phyloP scores from a whole-genome alignment of 371 early-diverging fungal genomes.

The Catenaria anguillulae region DNA sequence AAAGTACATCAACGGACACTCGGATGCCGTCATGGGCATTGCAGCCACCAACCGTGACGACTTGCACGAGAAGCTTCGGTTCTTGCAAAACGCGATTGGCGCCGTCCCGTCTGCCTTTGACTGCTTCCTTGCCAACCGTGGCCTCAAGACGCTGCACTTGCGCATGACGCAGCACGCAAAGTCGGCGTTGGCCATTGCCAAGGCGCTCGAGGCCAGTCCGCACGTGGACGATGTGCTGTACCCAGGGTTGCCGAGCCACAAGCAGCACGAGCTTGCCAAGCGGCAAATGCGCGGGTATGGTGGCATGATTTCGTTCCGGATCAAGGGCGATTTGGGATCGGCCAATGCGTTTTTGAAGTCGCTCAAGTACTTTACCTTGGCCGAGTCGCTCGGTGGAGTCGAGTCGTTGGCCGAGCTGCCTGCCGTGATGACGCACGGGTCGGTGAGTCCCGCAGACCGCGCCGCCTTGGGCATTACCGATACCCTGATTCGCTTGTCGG shows the following conservation, averaged over 20 bases:
- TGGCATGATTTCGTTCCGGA: slow-evolving; percentile 75
- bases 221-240: slow-evolving; percentile 62
- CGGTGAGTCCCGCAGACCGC: slow-evolving; percentile 58
- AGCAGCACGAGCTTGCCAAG: slow-evolving; percentile 65
- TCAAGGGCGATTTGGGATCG: slow-evolving; percentile 49
- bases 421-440: slow-evolving; percentile 74
- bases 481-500: slow-evolving; percentile 59
- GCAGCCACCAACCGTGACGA: slow-evolving; percentile 63
- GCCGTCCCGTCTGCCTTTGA: slow-evolving; percentile 95
- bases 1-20: slow-evolving; percentile 96
- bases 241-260: slow-evolving; percentile 67
- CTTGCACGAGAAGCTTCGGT: slow-evolving; percentile 56
- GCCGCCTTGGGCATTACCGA: slow-evolving; percentile 64
- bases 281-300: slow-evolving; percentile 63
- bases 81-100: slow-evolving; percentile 90
- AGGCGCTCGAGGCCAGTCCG: slow-evolving; percentile 41
- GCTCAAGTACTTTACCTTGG: slow-evolving; percentile 58
- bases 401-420: slow-evolving; percentile 71
- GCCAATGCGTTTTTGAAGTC: slow-evolving; percentile 52
- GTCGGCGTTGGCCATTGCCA: slow-evolving; percentile 68
- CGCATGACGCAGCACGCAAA: slow-evolving; percentile 82
- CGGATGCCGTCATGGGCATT: slow-evolving; percentile 94
- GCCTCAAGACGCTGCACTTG: slow-evolving; percentile 85
- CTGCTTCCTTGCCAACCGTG: slow-evolving; percentile 87
- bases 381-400: slow-evolving; percentile 76